phyloP scores from a whole-genome alignment of 139 green algal genomes.

The Chlorella vulgaris region DNA sequence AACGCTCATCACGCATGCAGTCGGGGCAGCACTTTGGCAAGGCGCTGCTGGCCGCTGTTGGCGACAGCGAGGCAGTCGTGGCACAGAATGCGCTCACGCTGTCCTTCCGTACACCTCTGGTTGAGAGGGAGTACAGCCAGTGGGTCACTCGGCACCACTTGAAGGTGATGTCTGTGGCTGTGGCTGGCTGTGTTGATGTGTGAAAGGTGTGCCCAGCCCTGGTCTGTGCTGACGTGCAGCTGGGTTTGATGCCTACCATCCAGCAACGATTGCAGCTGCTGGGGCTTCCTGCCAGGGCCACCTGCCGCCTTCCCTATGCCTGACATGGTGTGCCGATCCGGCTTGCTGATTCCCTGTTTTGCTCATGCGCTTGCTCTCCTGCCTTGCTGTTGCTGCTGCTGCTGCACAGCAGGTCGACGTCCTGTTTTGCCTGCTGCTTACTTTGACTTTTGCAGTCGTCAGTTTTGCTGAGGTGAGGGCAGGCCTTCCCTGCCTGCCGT shows the following conservation, averaged over 20 bases:
- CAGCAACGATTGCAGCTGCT: neutral
- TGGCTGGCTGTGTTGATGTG: neutral
- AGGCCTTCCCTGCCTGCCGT: no score
- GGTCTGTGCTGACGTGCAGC: neutral
- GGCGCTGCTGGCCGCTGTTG: neutral
- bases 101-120: neutral
- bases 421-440: conserved; percentile 24
- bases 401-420: conserved; percentile 28
- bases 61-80: neutral
- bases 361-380: no score
- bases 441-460: conserved; percentile 2
- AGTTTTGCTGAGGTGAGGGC: neutral
- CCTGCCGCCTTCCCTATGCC: no score
- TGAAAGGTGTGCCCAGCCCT: neutral
- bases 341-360: no score
- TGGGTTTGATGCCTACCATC: no score
- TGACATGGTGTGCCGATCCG: no score
- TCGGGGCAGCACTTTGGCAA: no score
- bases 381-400: no score
- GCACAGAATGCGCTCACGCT: conserved; percentile 8
- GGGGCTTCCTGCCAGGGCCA: no score
- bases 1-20: neutral
- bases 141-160: neutral
- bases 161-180: conserved; percentile 15
- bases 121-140: conserved; percentile 20